phyloP scores from a whole-genome alignment of 176 grass and related monocot species.

The Thinopyrum elongatum region DNA sequence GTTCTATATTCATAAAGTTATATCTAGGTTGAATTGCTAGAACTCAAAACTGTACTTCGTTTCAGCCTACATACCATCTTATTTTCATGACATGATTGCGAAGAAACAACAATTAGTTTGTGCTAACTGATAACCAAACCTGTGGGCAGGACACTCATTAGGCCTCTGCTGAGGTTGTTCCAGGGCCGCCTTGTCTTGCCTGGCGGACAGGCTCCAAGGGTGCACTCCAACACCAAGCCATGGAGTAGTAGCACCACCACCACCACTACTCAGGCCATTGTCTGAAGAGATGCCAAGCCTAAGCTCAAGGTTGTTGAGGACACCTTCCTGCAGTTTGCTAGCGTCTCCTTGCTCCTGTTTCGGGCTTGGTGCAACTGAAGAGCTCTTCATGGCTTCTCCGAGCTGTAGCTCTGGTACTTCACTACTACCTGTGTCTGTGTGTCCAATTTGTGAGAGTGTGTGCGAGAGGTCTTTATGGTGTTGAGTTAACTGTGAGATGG shows the following conservation, averaged over 20 bases:
- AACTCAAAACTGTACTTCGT: conserved; percentile 18
- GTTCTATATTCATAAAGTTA: background rate
- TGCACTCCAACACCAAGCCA: conserved; percentile 48
- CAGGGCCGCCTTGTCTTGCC: conserved; percentile 48
- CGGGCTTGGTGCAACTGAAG: conserved; percentile 27
- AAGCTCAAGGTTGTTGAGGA: conserved; percentile 51
- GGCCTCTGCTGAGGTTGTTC: conserved; percentile 43
- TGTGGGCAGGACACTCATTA: conserved; percentile 25
- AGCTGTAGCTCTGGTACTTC: conserved; percentile 18
- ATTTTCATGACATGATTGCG: background rate
- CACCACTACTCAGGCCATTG: conserved; percentile 19
- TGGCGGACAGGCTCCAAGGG: conserved; percentile 49
- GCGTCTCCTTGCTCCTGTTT: conserved; percentile 33
- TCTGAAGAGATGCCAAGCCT: conserved; percentile 59
- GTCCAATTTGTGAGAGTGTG: conserved; percentile 25
- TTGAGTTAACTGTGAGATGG: conserved; percentile 42
- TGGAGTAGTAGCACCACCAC: background rate
- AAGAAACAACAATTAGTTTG: background rate
- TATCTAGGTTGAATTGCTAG: background rate
- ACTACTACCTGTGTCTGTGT: background rate
- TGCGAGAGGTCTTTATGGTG: conserved; percentile 43
- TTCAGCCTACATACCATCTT: background rate
- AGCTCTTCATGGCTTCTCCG: conserved; percentile 42
- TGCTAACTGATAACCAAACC: conserved; percentile 27
- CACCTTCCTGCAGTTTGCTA: conserved; percentile 2